Evolutionary conservation across 2,329 filamentous ascomycete genomes (phyloP), one percentile per base, ranked within the genome.

Genomic region (Lecanicillium sp.): DNA sequence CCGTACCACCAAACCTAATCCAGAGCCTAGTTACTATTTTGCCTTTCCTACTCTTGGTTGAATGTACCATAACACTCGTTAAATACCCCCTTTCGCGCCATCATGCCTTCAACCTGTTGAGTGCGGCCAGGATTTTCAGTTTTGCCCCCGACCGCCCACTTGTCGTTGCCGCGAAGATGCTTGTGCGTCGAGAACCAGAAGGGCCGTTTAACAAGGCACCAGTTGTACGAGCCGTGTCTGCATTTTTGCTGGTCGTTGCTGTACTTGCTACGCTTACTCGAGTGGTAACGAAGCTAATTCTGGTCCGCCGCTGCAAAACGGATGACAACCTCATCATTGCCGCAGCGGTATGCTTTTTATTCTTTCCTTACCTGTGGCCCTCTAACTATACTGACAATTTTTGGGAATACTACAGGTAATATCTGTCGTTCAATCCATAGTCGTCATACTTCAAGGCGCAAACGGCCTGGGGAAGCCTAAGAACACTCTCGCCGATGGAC

Each of bases 161-260:
- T n/a, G n/a, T n/a, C n/a, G n/a, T n/a, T n/a, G n/a, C n/a, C n/a
- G n/a, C n/a, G n/a, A n/a, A n/a, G n/a, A n/a, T n/a, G n/a, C n/a
- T n/a, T n/a, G n/a, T n/a, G n/a, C n/a, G n/a, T n/a, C n/a, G 49
- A 14, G 49, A 51, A 37, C 37, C 40, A 19, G 48, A 49, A 30
- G 49, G 48, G 17, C 40, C 46, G 15, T 45, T 39, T 29, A 50
- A 50, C 42, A 51, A 51, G 38, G 39, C 48, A 40, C 49, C 48
- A 32, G 28, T 51, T 11, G 44, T 51, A 27, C 43, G 48, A 19
- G 49, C 49, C 12, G 18, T 50, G 17, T 35, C 48, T 20, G 46
- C 44, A 34, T 37, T 50, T 11, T 41, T 51, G 27, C 49, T 51
- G 46, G 48, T 50, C 4, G 45, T 51, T 29, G 33, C 45, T 12